Evolutionary conservation across 2,329 filamentous ascomycete species (phyloP).

Genomic region (Fusarium coffeatum): DNA sequence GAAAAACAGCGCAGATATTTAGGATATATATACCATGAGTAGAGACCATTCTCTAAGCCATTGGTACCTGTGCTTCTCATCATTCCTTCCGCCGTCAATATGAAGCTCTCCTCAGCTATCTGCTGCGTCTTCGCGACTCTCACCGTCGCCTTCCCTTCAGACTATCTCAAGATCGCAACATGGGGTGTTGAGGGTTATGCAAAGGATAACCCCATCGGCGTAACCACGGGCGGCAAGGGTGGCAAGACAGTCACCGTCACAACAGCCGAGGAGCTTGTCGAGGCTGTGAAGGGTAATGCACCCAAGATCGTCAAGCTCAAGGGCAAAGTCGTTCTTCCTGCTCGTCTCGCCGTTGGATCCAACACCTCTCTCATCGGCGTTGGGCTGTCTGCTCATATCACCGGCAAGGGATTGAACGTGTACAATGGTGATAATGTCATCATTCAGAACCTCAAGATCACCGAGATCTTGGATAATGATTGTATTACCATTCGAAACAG

Average conservation of each 20-base stretch:
- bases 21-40: conserved; percentile 13
- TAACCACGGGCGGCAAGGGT: conserved; percentile 55
- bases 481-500: conserved; percentile 58
- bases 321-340: conserved; percentile 48
- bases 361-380: conserved; percentile 59
- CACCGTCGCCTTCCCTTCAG: conserved; percentile 26
- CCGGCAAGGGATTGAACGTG: conserved; percentile 52
- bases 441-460: conserved; percentile 54
- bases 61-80: background rate
- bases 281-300: conserved; percentile 57
- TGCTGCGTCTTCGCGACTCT: conserved; percentile 28
- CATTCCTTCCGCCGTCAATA: background rate
- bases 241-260: conserved; percentile 61
- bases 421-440: conserved; percentile 54
- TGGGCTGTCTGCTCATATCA: conserved; percentile 51
- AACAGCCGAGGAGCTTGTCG: conserved; percentile 56
- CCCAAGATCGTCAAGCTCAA: conserved; percentile 58
- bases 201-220: conserved; percentile 52
- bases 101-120: conserved; percentile 33
- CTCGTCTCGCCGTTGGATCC: conserved; percentile 57
- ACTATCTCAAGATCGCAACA: conserved; percentile 38
- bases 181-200: conserved; percentile 47
- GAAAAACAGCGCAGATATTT: background rate
- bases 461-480: conserved; percentile 55
- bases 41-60: background rate